Base-by-base conservation (phyloP, 106 monocot species). In the Phalaenopsis equestris region DNA sequence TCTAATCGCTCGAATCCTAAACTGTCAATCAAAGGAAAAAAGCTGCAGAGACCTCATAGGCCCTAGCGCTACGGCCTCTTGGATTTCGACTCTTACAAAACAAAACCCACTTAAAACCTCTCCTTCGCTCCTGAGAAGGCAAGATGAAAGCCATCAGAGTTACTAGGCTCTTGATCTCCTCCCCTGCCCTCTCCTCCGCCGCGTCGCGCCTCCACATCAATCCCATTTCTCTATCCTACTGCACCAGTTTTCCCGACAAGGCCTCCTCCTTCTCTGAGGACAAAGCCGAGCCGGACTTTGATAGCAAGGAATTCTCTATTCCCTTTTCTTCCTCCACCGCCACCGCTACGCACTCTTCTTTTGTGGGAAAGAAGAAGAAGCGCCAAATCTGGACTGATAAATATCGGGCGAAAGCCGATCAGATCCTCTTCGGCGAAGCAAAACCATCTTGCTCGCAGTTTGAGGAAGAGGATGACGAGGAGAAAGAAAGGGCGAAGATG, bases 331-430 rank as follows among this genome's bases (percentile, higher is more conserved):
- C 80, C 0, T 19, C 82, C 6, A 78, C 78, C 41, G 14, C 14
- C 46, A 23, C 76, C 9, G 52, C 47, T 12, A 21, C 6, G 19
- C 5, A 5, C 10, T 14, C 76, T 47, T 76, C 23, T 21, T 11
- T 10, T 49, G 24, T 17, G 9, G 49, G 11, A 42, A 52, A 52
- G 49, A 15, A 49, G 74, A 36, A 72, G 41, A 42, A 42, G 2
- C 9, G 3, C 49, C 76, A 76, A 48, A n/a, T 47, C 19, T 94
- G 94, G 94, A 85, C 90, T 72, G 68, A 80, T 67, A 18, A 83
- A 55, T 86, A 89, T 77, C 83, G 98, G 8, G 85, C 75, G 10
- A 92, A 87, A 84, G 98, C 91, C 58, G 91, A 99, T 42, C 81
- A 80, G 75, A 78, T 79, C 61, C 88, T 99, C 14, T 88, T 84